A percentile compares a stretch with the other conserved stretches of the same genome.
Evolutionary conservation across 2,329 filamentous ascomycete genomes (phyloP).

Genomic region (Akanthomyces dipterigenus): DNA sequence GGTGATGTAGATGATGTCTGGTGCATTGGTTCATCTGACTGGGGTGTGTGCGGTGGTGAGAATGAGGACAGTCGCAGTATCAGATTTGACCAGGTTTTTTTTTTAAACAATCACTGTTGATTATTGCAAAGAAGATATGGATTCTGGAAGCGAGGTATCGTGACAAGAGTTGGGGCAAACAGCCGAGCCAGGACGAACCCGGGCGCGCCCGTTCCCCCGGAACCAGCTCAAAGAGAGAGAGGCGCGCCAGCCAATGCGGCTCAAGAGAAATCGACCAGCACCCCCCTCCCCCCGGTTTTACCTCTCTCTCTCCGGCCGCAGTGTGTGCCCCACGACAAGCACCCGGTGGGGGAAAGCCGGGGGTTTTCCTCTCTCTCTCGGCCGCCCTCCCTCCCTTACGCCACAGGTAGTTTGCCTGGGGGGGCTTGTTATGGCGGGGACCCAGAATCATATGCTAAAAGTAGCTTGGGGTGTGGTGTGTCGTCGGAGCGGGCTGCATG

Average conservation of each 20-base stretch:
- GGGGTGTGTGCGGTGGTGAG: background rate
- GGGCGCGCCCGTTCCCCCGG: constrained; percentile 5
- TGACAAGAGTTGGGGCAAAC: too few species aligned
- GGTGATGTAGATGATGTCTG: constrained; percentile 8
- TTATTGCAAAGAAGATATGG: too few species aligned
- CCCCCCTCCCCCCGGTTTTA: background rate
- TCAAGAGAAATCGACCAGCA: background rate
- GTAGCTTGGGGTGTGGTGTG: background rate
- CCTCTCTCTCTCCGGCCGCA: background rate
- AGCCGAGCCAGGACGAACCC: constrained; percentile 2
- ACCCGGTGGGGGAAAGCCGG: constrained; percentile 2
- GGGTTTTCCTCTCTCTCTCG: background rate
- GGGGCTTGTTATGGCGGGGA: background rate
- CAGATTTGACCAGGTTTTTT: background rate
- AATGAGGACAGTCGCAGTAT: background rate
- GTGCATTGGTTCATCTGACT: constrained; percentile 11
- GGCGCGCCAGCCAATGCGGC: constrained; percentile 4
- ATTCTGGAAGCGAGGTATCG: too few species aligned
- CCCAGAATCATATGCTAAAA: constrained; percentile 15
- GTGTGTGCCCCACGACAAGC: background rate
- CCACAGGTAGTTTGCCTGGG: constrained; percentile 2
- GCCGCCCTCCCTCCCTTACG: background rate
- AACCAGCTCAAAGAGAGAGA: background rate
- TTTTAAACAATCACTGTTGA: too few species aligned
- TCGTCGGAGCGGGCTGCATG: background rate